Percentiles rank a stretch among this genome's conserved stretches.
These are phyloP conservation scores for Xylaria sp. DNA, from an alignment of 2,329 filamentous ascomycete genomes.

Conservation along the genomic window DNA sequence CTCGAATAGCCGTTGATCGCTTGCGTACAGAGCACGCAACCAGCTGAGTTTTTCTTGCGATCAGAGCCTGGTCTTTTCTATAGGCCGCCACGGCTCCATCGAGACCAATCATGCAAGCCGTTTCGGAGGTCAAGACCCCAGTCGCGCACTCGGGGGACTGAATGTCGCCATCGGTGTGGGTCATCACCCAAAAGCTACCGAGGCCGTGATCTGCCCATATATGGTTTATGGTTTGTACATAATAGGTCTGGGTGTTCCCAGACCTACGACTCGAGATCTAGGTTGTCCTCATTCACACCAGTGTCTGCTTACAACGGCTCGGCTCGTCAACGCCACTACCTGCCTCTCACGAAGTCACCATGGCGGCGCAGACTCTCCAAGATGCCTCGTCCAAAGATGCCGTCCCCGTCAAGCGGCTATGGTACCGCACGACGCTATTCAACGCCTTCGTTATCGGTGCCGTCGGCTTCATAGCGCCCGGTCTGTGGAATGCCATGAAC, in stretches of 20 bases:
- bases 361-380: constrained; percentile 22
- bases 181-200: constrained; percentile 34
- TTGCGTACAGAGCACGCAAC: constrained; percentile 23
- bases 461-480: constrained; percentile 62
- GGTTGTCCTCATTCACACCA: not conserved
- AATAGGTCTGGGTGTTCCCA: not conserved
- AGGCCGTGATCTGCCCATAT: not conserved
- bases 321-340: constrained; percentile 1
- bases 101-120: constrained; percentile 22
- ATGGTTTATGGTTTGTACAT: not conserved
- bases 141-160: constrained; percentile 13
- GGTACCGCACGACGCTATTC: constrained; percentile 64
- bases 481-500: constrained; percentile 67
- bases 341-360: constrained; percentile 10
- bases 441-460: constrained; percentile 64
- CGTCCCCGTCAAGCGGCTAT: constrained; percentile 43
- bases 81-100: constrained; percentile 10
- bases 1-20: constrained; percentile 22
- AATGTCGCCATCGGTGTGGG: constrained; percentile 40
- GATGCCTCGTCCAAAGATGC: constrained; percentile 4
- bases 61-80: not conserved
- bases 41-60: constrained; percentile 5
- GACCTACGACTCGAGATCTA: not conserved
- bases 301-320: not conserved
- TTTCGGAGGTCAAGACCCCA: constrained; percentile 18